Evolutionary conservation across 2,329 filamentous ascomycete genomes (phyloP).

Genomic region (Juglanconis sp.): DNA sequence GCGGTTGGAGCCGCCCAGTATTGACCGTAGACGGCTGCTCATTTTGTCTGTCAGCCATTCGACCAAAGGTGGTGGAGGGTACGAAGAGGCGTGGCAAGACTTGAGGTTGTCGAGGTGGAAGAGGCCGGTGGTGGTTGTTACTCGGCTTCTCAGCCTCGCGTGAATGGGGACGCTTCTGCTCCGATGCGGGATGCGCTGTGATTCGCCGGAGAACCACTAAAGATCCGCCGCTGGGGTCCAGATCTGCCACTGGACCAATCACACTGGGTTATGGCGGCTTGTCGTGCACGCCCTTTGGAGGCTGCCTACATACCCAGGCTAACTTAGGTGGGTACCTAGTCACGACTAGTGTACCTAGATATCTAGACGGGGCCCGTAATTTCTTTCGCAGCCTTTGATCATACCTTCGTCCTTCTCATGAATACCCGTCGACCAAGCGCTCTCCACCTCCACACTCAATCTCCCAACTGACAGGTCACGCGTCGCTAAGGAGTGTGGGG

Average conservation of each 20-base stretch:
- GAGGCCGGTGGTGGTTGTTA: background rate
- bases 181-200: conserved; percentile 2
- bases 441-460: too few relatives aligned
- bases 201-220: background rate
- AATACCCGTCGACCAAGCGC: too few relatives aligned
- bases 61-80: background rate
- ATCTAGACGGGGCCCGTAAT: too few relatives aligned
- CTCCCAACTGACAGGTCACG: too few relatives aligned
- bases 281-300: background rate
- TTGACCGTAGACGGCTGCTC: conserved; percentile 21
- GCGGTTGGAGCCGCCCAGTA: conserved; percentile 21
- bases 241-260: background rate
- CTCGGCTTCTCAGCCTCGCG: background rate
- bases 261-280: background rate
- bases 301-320: too few relatives aligned
- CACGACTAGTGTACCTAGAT: too few relatives aligned
- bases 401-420: too few relatives aligned
- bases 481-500: too few relatives aligned
- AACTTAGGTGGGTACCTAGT: too few relatives aligned
- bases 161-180: background rate
- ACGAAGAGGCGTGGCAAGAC: too few relatives aligned
- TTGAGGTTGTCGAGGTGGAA: background rate
- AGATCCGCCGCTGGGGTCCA: background rate
- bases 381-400: too few relatives aligned
- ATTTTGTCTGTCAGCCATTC: conserved; percentile 1